phyloP scores from a whole-genome alignment of 2,329 filamentous ascomycete species.

The Incumbomyces lentus region DNA sequence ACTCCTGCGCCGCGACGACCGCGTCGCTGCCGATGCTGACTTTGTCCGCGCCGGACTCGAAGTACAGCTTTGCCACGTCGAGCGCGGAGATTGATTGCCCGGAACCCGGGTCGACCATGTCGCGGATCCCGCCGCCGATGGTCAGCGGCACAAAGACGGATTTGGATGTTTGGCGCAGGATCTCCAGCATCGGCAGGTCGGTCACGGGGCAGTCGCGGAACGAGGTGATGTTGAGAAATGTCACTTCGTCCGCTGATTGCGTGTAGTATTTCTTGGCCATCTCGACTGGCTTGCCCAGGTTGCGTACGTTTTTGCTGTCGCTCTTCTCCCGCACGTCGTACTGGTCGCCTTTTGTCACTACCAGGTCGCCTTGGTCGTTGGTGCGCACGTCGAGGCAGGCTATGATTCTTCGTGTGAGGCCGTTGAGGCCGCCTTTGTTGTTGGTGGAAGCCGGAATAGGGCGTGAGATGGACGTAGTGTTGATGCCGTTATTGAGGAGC shows the following conservation, averaged over 20 bases:
- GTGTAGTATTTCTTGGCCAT: conserved; percentile 92
- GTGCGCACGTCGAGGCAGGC: conserved; percentile 91
- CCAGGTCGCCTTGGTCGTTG: conserved; percentile 88
- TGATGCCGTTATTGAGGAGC: conserved; percentile 20
- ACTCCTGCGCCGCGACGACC: conserved; percentile 84
- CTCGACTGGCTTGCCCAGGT: conserved; percentile 92
- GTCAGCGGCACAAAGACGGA: conserved; percentile 95
- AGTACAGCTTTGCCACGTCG: conserved; percentile 92
- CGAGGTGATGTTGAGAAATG: conserved; percentile 95
- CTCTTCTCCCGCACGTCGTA: conserved; percentile 94
- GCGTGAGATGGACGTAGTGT: background rate
- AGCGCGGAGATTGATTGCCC: conserved; percentile 78
- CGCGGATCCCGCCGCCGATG: conserved; percentile 87
- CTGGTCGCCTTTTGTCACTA: conserved; percentile 97
- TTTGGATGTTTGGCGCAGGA: conserved; percentile 72
- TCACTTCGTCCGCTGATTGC: conserved; percentile 91
- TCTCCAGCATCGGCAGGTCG: conserved; percentile 92
- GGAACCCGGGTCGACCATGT: conserved; percentile 73
- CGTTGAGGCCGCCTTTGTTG: conserved; percentile 37
- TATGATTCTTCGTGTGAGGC: conserved; percentile 85
- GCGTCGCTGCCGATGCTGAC: conserved; percentile 94
- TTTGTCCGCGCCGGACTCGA: conserved; percentile 93
- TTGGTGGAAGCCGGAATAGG: background rate
- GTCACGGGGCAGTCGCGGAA: conserved; percentile 91
- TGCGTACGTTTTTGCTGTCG: conserved; percentile 57